Base-by-base conservation (phyloP, 2,329 filamentous ascomycete genomes). In the Coniella vitis region DNA sequence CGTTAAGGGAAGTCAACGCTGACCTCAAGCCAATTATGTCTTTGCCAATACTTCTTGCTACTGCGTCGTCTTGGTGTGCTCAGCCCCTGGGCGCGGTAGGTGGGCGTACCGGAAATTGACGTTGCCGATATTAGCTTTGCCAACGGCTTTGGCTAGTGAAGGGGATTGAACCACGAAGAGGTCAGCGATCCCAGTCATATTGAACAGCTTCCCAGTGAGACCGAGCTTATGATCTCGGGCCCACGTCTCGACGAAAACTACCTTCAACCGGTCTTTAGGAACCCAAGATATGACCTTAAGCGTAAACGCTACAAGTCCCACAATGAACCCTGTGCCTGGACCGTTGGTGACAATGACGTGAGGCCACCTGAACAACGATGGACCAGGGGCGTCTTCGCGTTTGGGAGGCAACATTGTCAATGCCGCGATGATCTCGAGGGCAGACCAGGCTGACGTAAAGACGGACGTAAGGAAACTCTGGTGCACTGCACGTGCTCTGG, bases 221-320 rank as follows among this genome's bases (percentile, higher is more conserved):
- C 91, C 97, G 55, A 97, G 67, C 12, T 79, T 84, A 56, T 77
- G 83, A 14, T 95, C 87, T 14, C 93, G 78, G 3, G 93, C 91
- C 84, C 90, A 96, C 17, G 87, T 93, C 72, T 98, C 93, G 22
- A 96, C 79, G 63, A 93, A 98, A 13, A 97, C 72, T 9, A 86
- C 83, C 54, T 81, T 79, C 69, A 91, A 83, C 55, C 76, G 76
- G 22, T 73, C 67, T 17, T 70, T 63, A 0, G 74, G 74, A 21
- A 70, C 67, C 5, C 72, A 9, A 46, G 57, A 68, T 31, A 72
- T 56, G 10, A 79, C 52, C 58, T 74, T 78, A 41, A 81, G 58
- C 0, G 69, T 1, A 35, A 75, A 70, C 0, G 72, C 75, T 0
- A 70, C 69, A 2, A 79, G 45, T 2, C 73, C 76, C 41, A 95